Evolutionary conservation across 164 flowering plant species (phyloP).

Genomic region (Berberis vulgaris): DNA sequence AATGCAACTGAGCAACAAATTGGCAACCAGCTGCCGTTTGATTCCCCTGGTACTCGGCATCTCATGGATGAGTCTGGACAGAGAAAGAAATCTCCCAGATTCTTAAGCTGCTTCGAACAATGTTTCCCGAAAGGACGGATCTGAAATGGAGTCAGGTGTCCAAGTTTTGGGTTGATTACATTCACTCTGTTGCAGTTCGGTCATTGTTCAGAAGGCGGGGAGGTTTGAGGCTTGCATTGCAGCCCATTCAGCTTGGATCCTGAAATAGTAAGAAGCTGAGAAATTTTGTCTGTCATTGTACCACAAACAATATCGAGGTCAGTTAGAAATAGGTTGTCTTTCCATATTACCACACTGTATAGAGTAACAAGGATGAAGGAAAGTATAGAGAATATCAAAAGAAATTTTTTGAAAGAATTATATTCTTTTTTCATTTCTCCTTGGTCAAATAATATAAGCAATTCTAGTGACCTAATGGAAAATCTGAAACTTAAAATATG

Average conservation of each 20-base stretch:
- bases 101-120: constrained; percentile 13
- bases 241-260: not conserved
- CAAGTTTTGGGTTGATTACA: not conserved
- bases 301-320: not conserved
- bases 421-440: not conserved
- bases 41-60: constrained; percentile 19
- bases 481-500: not conserved
- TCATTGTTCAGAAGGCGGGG: not conserved
- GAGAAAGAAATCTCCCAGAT: constrained; percentile 5
- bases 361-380: not conserved
- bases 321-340: not conserved
- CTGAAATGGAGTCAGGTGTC: not conserved
- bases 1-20: constrained; percentile 5
- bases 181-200: not conserved
- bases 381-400: not conserved
- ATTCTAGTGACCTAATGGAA: too few species aligned
- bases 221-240: not conserved
- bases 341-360: not conserved
- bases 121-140: constrained; percentile 8
- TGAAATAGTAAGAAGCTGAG: not conserved
- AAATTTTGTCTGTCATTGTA: not conserved
- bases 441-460: too few species aligned
- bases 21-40: not conserved
- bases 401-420: not conserved
- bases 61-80: constrained; percentile 14